Conservation (phyloP, 192 early-diverging fungal genomes). For the Neocallimastix lanati region DNA sequence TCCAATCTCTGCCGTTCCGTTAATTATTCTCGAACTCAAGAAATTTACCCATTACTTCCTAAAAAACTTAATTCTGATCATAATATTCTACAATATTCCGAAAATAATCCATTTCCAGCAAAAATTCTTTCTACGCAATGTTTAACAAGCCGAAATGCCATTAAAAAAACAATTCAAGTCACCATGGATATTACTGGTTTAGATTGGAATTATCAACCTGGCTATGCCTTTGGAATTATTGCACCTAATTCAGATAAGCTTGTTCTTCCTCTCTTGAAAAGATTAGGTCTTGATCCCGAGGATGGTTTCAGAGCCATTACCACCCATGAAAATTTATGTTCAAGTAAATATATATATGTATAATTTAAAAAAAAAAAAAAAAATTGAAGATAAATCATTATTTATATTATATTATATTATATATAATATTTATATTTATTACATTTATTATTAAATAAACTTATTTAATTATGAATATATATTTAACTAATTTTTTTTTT, state of each 20-base stretch:
- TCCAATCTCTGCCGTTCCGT: neutral
- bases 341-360: neutral
- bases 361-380: neutral
- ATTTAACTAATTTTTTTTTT: no score
- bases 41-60: neutral
- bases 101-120: neutral
- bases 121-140: neutral
- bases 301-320: slow-evolving; percentile 5
- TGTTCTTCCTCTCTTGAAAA: slow-evolving; percentile 41
- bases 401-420: no score
- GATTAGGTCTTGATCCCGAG: slow-evolving; percentile 26
- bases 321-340: neutral
- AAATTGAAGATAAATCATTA: no score
- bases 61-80: neutral
- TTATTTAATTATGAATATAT: no score
- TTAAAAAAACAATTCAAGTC: neutral
- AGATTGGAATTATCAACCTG: slow-evolving; percentile 31
- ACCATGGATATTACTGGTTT: neutral
- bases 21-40: neutral
- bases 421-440: no score
- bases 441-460: no score
- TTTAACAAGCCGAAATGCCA: neutral
- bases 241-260: slow-evolving; percentile 63
- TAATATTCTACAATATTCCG: neutral
- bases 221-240: slow-evolving; percentile 73